Evolutionary conservation across 768 basidiomycete genomes (phyloP).

Genomic region (Boletus rubroflammeus): DNA sequence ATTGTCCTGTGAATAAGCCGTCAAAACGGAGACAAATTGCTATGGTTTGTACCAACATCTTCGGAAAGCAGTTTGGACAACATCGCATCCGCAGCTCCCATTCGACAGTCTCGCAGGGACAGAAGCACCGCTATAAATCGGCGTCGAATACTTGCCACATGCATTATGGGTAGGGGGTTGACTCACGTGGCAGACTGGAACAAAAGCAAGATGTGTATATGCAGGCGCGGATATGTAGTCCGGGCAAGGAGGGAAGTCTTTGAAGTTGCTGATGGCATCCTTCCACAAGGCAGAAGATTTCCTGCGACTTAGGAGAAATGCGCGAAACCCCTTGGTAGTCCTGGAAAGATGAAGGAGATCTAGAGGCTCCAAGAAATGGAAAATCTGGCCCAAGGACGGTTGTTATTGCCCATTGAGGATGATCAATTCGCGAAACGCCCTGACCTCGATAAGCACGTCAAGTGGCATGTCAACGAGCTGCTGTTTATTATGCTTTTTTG

Average conservation of each 20-base stretch:
- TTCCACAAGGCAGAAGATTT: conserved; percentile 26
- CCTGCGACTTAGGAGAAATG: conserved; percentile 22
- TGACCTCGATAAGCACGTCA: conserved; percentile 15
- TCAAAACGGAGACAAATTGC: background rate
- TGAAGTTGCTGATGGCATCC: conserved; percentile 18
- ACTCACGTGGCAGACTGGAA: conserved; percentile 31
- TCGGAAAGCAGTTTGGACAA: conserved; percentile 2
- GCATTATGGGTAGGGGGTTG: too few species aligned
- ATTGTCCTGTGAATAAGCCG: conserved; percentile 2
- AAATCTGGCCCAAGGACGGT: conserved; percentile 7
- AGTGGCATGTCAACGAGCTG: conserved; percentile 9
- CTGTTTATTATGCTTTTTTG: background rate
- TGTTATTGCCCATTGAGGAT: background rate
- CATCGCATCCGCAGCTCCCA: conserved; percentile 15
- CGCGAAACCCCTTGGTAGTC: conserved; percentile 28
- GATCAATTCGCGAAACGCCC: background rate
- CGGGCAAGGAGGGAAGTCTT: conserved; percentile 26
- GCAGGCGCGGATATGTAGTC: conserved; percentile 27
- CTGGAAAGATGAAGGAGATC: conserved; percentile 34
- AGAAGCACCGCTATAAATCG: conserved; percentile 8
- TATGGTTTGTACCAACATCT: conserved; percentile 4
- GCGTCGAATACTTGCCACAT: background rate
- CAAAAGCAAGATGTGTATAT: conserved; percentile 30
- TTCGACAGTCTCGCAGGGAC: conserved; percentile 10
- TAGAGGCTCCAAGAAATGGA: conserved; percentile 28